Evolutionary conservation across 345 rosid genomes (phyloP), one percentile per base, ranked within the genome.

Genomic region (Cardamine chenopodiifolia): DNA sequence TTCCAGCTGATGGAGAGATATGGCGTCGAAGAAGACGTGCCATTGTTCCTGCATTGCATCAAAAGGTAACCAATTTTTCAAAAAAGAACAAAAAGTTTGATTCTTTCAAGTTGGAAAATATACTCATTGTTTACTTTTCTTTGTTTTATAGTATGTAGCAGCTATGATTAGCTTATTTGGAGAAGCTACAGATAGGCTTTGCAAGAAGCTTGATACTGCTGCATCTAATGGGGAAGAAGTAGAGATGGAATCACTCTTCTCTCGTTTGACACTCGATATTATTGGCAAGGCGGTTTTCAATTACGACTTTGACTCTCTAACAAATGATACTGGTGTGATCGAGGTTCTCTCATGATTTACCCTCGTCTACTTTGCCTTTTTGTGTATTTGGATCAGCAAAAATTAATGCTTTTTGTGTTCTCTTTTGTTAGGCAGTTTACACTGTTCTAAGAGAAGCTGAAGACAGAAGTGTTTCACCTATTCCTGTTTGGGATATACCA

Each of bases 211-310:
- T 18, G 88, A 86, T 79, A 74, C 68, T 25, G 97, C 97, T 76
- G 93, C 96, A 77, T 78, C 88, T 48, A 81, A 82, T 52, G 89
- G 92, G 37, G 97, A 94, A 83, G 85, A 84, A 71, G 95, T 85
- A 34, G 98, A 94, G 83, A 90, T 94, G 96, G 98, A 94, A 70
- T 94, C 98, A 32, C 88, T 94, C 63, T 94, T 94, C 85, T 94
- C 98, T 68, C 96, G 85, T 59, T 83, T 94, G 86, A 94, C 98
- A 6, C 76, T 94, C 73, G 98, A 94, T 62, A 66, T 94, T 58
- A 94, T 94, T 67, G 98, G 98, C 78, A 94, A 87, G 83, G 97
- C 97, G 58, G 96, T 94, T 45, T 94, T 94, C 73, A 94, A 94
- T 75, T 94, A 87, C 56, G 98, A 94, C 59, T 94, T 94, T 69